Evolutionary conservation across 1,139 yeast genomes (phyloP).

Genomic region (Lodderomyces beijingensis): DNA sequence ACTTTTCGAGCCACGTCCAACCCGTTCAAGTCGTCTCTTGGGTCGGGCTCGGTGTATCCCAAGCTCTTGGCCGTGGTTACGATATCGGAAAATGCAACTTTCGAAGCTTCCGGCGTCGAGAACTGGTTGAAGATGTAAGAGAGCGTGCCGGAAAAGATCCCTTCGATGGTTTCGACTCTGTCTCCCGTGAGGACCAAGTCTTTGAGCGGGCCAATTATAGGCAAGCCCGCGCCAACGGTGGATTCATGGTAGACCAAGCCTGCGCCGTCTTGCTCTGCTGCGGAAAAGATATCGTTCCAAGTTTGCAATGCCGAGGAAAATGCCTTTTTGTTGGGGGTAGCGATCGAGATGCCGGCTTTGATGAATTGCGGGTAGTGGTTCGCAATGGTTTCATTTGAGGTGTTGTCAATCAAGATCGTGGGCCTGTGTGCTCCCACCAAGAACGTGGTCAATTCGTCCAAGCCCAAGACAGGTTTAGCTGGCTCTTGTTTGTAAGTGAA

Average conservation of each 20-base stretch:
- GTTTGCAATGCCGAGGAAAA: constrained; percentile 73
- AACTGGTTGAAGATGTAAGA: constrained; percentile 95
- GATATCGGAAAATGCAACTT: constrained; percentile 77
- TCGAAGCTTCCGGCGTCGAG: constrained; percentile 56
- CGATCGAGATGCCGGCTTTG: constrained; percentile 79
- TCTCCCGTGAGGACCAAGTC: constrained; percentile 92
- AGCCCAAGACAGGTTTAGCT: constrained; percentile 47
- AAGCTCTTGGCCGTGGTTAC: constrained; percentile 82
- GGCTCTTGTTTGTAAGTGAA: constrained; percentile 54
- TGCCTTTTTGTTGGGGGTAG: constrained; percentile 97
- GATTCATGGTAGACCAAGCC: constrained; percentile 96
- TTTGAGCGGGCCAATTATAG: constrained; percentile 81
- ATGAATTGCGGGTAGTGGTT: constrained; percentile 71
- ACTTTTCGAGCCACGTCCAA: constrained; percentile 97
- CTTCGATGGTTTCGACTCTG: constrained; percentile 84
- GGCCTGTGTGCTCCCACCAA: constrained; percentile 68
- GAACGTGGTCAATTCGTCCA: constrained; percentile 56
- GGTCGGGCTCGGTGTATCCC: constrained; percentile 99
- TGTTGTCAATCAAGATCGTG: constrained; percentile 85
- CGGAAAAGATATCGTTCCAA: constrained; percentile 73
- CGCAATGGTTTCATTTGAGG: constrained; percentile 79
- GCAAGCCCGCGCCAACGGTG: constrained; percentile 98
- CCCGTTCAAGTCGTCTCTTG: constrained; percentile 97
- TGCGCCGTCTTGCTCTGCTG: constrained; percentile 47
- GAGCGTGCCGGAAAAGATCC: constrained; percentile 92